These are phyloP conservation scores for Termitomyces sp. DNA, from an alignment of 768 basidiomycete species.

Conservation along the genomic window DNA sequence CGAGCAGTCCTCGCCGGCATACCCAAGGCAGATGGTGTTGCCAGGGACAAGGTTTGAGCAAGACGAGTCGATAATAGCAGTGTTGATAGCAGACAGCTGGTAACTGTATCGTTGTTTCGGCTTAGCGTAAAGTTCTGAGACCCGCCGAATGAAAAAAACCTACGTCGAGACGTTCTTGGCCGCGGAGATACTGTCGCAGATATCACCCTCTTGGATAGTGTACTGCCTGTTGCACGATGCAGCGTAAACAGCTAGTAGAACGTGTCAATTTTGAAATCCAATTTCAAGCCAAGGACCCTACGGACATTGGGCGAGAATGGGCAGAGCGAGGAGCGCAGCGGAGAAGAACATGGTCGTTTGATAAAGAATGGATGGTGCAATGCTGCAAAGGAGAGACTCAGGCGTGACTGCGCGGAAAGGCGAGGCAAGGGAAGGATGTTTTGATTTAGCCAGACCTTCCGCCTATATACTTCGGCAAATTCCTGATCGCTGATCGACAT, in stretches of 20 bases:
- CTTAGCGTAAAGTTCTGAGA: not conserved
- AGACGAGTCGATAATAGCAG: slow-evolving; percentile 37
- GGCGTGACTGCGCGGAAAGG: slow-evolving; percentile 9
- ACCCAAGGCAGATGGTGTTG: slow-evolving; percentile 58
- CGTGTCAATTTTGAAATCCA: not conserved
- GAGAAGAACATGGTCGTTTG: slow-evolving; percentile 24
- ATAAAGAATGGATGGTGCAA: slow-evolving; percentile 19
- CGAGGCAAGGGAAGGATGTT: slow-evolving; percentile 5
- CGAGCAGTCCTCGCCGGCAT: slow-evolving; percentile 55
- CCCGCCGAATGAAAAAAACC: slow-evolving; percentile 17
- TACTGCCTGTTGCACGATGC: slow-evolving; percentile 54
- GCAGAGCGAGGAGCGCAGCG: slow-evolving; percentile 40
- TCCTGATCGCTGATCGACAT: slow-evolving; percentile 1
- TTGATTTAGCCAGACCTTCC: not conserved
- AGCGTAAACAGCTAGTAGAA: slow-evolving; percentile 27
- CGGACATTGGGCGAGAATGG: slow-evolving; percentile 43
- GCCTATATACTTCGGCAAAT: slow-evolving; percentile 18
- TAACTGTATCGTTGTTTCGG: slow-evolving; percentile 39
- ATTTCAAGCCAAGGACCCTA: slow-evolving; percentile 1
- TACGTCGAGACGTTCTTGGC: slow-evolving; percentile 60
- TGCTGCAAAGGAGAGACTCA: slow-evolving; percentile 18
- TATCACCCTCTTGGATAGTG: slow-evolving; percentile 53
- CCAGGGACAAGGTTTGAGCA: slow-evolving; percentile 61
- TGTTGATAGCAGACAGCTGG: slow-evolving; percentile 68
- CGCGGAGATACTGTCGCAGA: slow-evolving; percentile 67